Evolutionary conservation across 176 grass and related monocot species (phyloP).

Genomic region (Carex parvula): DNA sequence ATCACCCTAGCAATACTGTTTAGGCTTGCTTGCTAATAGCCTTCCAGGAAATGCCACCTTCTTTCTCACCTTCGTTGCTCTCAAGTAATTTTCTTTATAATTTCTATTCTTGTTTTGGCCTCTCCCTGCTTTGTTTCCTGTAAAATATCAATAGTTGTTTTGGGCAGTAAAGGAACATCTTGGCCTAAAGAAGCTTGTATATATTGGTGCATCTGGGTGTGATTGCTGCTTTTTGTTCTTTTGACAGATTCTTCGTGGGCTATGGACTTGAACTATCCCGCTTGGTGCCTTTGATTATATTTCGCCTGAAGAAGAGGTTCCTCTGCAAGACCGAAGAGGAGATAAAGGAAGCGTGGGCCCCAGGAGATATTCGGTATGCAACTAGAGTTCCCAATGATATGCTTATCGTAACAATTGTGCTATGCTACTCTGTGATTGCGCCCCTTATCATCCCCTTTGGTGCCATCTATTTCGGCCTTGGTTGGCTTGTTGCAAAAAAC

Average conservation of each 20-base stretch:
- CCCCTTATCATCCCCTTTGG: constrained; percentile 89
- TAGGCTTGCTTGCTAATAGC: constrained; percentile 32
- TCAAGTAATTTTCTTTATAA: constrained; percentile 55
- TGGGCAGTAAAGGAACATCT: not conserved
- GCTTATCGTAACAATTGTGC: constrained; percentile 72
- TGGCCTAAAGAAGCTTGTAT: not conserved
- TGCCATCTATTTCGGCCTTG: constrained; percentile 71
- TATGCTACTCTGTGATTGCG: constrained; percentile 90
- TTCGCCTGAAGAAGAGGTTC: constrained; percentile 86
- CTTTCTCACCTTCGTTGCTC: constrained; percentile 79
- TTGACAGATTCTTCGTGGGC: constrained; percentile 86
- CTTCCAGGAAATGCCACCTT: constrained; percentile 84
- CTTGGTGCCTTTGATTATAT: constrained; percentile 84
- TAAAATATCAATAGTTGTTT: not conserved
- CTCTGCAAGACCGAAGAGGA: constrained; percentile 96
- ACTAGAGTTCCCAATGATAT: constrained; percentile 84
- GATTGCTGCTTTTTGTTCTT: constrained; percentile 28
- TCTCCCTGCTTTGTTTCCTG: not conserved
- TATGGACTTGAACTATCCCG: constrained; percentile 93
- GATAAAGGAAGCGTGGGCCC: constrained; percentile 69
- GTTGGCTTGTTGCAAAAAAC: constrained; percentile 79
- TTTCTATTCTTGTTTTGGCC: not conserved
- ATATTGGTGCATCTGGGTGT: constrained; percentile 1
- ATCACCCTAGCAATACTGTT: constrained; percentile 32
- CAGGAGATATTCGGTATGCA: constrained; percentile 54